Conservation (phyloP, 108 stramenopile genomes). For the Fragilaria crotonensis region DNA sequence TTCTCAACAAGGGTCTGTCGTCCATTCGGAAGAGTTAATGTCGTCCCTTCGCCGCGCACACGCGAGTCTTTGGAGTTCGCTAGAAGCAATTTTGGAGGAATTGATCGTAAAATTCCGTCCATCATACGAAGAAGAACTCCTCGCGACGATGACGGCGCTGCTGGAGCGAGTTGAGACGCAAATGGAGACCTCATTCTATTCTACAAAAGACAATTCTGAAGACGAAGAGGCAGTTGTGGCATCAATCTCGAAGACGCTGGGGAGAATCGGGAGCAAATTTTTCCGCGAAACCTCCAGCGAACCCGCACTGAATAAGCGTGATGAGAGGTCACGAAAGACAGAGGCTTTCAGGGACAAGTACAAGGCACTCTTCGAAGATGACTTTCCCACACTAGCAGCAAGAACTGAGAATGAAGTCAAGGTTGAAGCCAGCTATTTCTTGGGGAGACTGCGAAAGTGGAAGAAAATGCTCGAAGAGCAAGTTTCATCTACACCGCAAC, state of each 20-base stretch:
- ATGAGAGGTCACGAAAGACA: slow-evolving; percentile 59
- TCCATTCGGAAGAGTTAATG: slow-evolving; percentile 83
- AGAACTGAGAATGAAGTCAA: neutral
- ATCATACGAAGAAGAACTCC: slow-evolving; percentile 87
- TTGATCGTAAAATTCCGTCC: slow-evolving; percentile 86
- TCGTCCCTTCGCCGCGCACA: slow-evolving; percentile 73
- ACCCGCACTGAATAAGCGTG: slow-evolving; percentile 20
- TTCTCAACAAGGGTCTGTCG: slow-evolving; percentile 43
- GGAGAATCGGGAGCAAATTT: slow-evolving; percentile 63
- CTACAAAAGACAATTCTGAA: slow-evolving; percentile 20
- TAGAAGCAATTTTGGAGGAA: slow-evolving; percentile 90
- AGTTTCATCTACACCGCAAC: slow-evolving; percentile 47
- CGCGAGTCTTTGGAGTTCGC: slow-evolving; percentile 76
- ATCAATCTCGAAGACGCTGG: slow-evolving; percentile 52
- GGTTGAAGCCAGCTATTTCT: slow-evolving; percentile 23
- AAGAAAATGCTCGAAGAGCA: slow-evolving; percentile 57
- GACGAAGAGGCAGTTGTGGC: slow-evolving; percentile 45
- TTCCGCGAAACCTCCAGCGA: slow-evolving; percentile 41
- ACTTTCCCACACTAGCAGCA: slow-evolving; percentile 37
- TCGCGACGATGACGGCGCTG: slow-evolving; percentile 74
- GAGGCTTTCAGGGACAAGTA: slow-evolving; percentile 63
- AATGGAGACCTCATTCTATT: slow-evolving; percentile 18
- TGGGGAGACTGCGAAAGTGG: slow-evolving; percentile 57
- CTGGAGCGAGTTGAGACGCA: slow-evolving; percentile 56
- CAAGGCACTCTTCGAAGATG: slow-evolving; percentile 50